These are phyloP conservation scores for Durusdinium trenchii DNA, from an alignment of 73 alveolate species.

Conservation along the genomic window DNA sequence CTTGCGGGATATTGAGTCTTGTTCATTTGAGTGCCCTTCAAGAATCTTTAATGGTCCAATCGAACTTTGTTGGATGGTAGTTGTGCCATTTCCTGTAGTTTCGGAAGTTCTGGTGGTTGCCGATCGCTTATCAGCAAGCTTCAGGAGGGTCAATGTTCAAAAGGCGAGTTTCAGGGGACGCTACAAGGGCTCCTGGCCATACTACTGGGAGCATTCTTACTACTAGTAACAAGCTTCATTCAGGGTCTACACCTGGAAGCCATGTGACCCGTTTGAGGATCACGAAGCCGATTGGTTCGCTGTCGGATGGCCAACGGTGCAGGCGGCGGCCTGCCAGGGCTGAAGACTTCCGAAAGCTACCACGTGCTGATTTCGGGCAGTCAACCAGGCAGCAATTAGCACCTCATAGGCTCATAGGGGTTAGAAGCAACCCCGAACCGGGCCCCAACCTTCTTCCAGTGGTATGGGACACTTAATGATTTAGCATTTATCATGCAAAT, in stretches of 20 bases:
- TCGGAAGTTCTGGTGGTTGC: too few species aligned
- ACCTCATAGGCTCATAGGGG: too few species aligned
- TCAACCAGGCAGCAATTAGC: too few species aligned
- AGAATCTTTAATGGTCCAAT: background rate
- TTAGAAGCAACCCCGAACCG: background rate
- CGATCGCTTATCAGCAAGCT: too few species aligned
- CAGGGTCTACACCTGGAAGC: background rate
- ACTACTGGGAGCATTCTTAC: too few species aligned
- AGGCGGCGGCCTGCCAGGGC: constrained; percentile 8
- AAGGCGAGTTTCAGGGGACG: too few species aligned
- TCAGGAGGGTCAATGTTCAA: too few species aligned
- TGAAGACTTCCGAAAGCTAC: background rate
- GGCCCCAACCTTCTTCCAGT: background rate
- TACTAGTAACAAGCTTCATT: too few species aligned
- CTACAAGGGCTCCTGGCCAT: too few species aligned
- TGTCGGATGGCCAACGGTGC: constrained; percentile 81
- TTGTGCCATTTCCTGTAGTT: background rate
- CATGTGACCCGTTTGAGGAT: constrained; percentile 71
- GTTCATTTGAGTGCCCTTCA: too few species aligned
- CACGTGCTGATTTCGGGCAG: too few species aligned
- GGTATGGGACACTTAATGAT: background rate
- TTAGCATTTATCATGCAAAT: background rate
- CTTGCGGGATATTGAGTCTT: too few species aligned
- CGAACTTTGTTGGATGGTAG: background rate
- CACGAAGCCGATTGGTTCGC: constrained; percentile 60